Percentiles rank a stretch among this genome's conserved stretches.
These are phyloP conservation scores for Pythium myriotylum DNA, from an alignment of 352 stramenopile genomes.

Conservation along the genomic window DNA sequence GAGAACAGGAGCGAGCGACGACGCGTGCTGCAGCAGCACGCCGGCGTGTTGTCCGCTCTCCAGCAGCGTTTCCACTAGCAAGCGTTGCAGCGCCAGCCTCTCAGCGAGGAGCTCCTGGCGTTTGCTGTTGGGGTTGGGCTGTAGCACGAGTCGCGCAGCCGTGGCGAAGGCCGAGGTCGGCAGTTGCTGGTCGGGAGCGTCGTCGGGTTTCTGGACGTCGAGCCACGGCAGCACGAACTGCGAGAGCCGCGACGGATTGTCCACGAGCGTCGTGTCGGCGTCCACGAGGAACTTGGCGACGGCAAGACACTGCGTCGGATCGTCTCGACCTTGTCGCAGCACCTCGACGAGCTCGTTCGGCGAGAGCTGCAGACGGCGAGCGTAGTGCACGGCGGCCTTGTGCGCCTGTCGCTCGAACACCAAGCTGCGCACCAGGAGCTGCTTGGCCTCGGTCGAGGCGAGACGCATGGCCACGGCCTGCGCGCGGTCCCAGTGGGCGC, in stretches of 20 bases:
- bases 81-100: constrained; percentile 42
- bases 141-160: constrained; percentile 43
- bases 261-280: constrained; percentile 35
- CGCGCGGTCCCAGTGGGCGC: constrained; percentile 60
- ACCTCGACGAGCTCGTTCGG: constrained; percentile 35
- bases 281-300: constrained; percentile 66
- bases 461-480: constrained; percentile 56
- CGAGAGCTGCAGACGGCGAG: constrained; percentile 47
- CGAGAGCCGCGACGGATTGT: constrained; percentile 38
- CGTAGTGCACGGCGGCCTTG: constrained; percentile 68
- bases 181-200: neutral
- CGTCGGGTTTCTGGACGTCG: constrained; percentile 9
- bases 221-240: constrained; percentile 69
- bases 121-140: constrained; percentile 28
- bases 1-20: constrained; percentile 15
- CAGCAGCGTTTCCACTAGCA: constrained; percentile 35
- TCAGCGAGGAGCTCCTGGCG: constrained; percentile 22
- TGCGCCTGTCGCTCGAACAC: constrained; percentile 41
- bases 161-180: constrained; percentile 27
- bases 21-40: constrained; percentile 37
- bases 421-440: constrained; percentile 42
- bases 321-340: constrained; percentile 19
- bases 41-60: constrained; percentile 29
- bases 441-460: constrained; percentile 35
- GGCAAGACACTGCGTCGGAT: constrained; percentile 21